Conservation (phyloP, 1,284 basidiomycete species). For the Omphalotus olearius region DNA sequence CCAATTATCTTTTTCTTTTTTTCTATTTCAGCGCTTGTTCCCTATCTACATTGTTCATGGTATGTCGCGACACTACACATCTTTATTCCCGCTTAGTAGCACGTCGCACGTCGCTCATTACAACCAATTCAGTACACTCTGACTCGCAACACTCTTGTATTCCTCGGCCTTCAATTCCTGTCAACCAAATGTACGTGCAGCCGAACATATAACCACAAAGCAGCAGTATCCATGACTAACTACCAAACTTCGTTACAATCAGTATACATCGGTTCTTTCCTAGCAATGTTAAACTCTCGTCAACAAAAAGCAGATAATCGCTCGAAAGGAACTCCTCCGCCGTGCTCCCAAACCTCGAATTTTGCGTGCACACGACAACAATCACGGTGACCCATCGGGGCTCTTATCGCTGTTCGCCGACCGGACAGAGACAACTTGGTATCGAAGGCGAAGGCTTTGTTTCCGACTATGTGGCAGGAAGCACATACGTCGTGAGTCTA, state of each 20-base stretch:
- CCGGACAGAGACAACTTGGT: background rate
- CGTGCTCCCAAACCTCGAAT: background rate
- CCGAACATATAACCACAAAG: background rate
- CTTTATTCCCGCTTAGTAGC: background rate
- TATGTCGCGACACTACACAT: constrained; percentile 18
- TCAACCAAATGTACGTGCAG: constrained; percentile 42
- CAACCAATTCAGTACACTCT: constrained; percentile 33
- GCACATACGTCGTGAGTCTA: constrained; percentile 7
- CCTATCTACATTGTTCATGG: constrained; percentile 26
- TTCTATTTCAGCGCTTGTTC: constrained; percentile 22
- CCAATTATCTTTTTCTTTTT: background rate
- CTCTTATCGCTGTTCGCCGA: background rate
- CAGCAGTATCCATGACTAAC: background rate
- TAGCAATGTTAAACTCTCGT: constrained; percentile 44
- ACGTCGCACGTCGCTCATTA: background rate
- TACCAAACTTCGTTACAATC: background rate
- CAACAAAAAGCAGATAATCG: constrained; percentile 18
- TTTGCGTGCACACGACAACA: constrained; percentile 5
- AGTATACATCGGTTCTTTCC: constrained; percentile 53
- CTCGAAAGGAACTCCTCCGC: background rate
- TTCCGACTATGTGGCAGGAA: background rate
- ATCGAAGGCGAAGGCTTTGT: background rate
- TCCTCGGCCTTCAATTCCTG: constrained; percentile 43
- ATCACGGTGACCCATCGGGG: background rate
- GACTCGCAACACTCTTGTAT: constrained; percentile 44